Percentiles rank a stretch among this genome's conserved stretches.
Conservation (phyloP, 2,329 filamentous ascomycete species). For the Claviceps pusilla region DNA sequence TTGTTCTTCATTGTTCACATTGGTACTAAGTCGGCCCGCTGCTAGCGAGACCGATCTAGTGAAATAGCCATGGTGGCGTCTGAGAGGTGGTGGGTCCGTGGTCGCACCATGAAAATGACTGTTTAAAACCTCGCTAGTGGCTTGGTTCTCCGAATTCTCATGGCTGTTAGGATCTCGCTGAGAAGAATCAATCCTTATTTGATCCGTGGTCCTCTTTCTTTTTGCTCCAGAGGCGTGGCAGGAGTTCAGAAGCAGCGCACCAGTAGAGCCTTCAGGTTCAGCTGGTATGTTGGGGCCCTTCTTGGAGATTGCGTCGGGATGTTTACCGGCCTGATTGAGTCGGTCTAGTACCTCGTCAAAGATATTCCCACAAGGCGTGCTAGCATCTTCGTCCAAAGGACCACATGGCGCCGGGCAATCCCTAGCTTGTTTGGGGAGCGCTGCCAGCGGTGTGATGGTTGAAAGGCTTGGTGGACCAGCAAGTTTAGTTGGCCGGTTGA, state of each 20-base stretch:
- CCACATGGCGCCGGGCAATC: slow-evolving; percentile 6
- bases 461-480: slow-evolving; percentile 10
- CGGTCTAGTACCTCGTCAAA: slow-evolving; percentile 6
- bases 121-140: background rate
- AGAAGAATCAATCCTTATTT: slow-evolving; percentile 15
- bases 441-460: slow-evolving; percentile 12
- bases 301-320: background rate
- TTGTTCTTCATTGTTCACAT: background rate
- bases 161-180: slow-evolving; percentile 10
- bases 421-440: background rate
- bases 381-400: background rate
- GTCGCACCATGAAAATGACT: background rate
- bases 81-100: background rate
- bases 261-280: background rate
- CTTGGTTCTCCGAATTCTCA: background rate
- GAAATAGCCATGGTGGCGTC: slow-evolving; percentile 2
- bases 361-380: background rate
- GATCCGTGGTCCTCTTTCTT: slow-evolving; percentile 6
- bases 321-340: background rate
- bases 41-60: slow-evolving; percentile 4
- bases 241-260: slow-evolving; percentile 10
- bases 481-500: background rate
- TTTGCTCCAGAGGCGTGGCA: slow-evolving; percentile 11
- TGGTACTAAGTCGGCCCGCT: background rate
- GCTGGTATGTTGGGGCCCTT: background rate